Percentiles rank a stretch among this genome's conserved stretches.
Evolutionary conservation across 495 filamentous ascomycete genomes (phyloP).

Genomic region (Thozetella sp.): DNA sequence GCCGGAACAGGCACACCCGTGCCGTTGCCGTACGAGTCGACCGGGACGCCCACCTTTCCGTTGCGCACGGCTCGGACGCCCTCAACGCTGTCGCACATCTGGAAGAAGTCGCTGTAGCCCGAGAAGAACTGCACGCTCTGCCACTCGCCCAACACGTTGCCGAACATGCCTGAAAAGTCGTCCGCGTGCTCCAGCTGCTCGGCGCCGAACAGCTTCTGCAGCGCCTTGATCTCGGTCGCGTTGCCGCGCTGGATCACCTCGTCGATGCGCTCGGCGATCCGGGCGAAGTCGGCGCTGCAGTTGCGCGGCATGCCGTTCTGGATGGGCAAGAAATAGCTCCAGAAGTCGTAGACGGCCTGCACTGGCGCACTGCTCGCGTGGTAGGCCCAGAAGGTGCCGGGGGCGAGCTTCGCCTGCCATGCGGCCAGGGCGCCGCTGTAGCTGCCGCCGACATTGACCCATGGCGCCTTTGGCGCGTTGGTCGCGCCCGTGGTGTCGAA

Average conservation of each 20-base stretch:
- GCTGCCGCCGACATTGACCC: conserved; percentile 62
- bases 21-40: conserved; percentile 19
- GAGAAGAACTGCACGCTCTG: conserved; percentile 50
- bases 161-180: conserved; percentile 57
- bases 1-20: conserved; percentile 19
- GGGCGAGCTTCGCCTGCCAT: conserved; percentile 58
- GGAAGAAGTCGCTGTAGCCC: conserved; percentile 52
- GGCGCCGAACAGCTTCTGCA: conserved; percentile 61
- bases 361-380: conserved; percentile 64
- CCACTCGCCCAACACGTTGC: conserved; percentile 54
- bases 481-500: conserved; percentile 55
- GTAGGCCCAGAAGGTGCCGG: conserved; percentile 70
- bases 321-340: conserved; percentile 64
- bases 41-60: neutral
- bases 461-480: conserved; percentile 61
- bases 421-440: conserved; percentile 64
- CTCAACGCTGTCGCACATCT: conserved; percentile 50
- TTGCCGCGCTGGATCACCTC: conserved; percentile 37
- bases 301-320: conserved; percentile 62
- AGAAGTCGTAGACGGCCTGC: conserved; percentile 61
- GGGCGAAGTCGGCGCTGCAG: conserved; percentile 56
- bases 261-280: conserved; percentile 61
- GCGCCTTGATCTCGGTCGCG: conserved; percentile 36
- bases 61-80: conserved; percentile 16
- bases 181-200: conserved; percentile 52